Base-by-base conservation (phyloP, 1,284 basidiomycete genomes). In the Fistulina hepatica region DNA sequence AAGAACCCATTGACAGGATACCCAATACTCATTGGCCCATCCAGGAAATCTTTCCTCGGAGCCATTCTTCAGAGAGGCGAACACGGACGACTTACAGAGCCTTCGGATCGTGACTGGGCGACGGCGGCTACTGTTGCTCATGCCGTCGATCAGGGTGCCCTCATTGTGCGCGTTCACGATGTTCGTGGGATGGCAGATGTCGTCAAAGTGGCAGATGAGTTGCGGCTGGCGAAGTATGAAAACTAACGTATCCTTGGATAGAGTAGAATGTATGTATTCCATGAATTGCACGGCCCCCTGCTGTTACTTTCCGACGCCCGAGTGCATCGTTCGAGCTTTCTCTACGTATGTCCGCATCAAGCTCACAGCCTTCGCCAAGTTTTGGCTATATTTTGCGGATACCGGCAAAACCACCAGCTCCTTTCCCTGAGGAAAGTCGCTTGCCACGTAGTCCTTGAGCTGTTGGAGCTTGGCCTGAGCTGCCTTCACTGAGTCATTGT, bases 91-190 rank as follows among this genome's bases (percentile, higher is more conserved):
- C 52, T 66, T 46, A 76, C 73, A 3, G 45, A 49, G 12, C 68
- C 89, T 0, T 71, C 66, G 39, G 80, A 90, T 42, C 65, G 93
- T 7, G 71, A 63, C 1, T 83, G 72, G 61, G 93, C 86, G 2
- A 97, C 93, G 11, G 81, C 85, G 0, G 83, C 84, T 0, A 74
- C 82, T 3, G 81, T 88, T 21, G 62, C 80, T 1, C 81, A 78
- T 47, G 83, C 84, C 21, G 74, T 90, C 6, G 76, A 81, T 44
- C 81, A 84, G 50, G 76, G 80, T 0, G 76, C 76, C 1, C 67
- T 76, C 41, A 60, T 92, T 1, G 71, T 97, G 1, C 63, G 93
- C 16, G 90, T 95, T 2, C 94, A 98, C 57, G 84, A 94, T 54
- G 74, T 81, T 1, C 55, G 63, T 34, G 75, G 78, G 42, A 81